These are phyloP conservation scores for Hymenoscyphus albidus DNA, from an alignment of 2,329 filamentous ascomycete genomes.

Conservation along the genomic window DNA sequence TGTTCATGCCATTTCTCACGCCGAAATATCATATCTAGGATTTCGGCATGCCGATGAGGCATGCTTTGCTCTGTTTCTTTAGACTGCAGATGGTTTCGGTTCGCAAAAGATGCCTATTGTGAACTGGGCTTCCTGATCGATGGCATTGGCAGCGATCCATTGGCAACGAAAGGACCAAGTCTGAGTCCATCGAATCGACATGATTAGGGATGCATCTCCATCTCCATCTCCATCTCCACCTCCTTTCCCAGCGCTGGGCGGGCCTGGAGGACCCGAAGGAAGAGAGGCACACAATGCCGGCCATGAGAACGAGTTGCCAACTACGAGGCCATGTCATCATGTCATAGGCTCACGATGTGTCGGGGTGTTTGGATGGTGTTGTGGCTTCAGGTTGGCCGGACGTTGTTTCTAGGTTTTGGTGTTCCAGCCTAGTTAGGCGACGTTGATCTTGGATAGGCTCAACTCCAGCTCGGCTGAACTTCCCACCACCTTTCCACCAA, in stretches of 20 bases:
- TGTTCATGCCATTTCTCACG: background rate
- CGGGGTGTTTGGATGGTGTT: background rate
- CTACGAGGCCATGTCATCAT: too few species aligned
- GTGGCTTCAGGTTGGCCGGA: background rate
- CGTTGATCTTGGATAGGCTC: background rate
- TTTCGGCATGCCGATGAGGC: background rate
- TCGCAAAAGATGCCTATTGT: background rate
- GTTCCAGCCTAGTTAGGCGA: background rate
- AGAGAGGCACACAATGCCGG: background rate
- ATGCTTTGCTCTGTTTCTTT: background rate
- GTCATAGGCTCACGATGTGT: background rate
- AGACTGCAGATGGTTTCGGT: background rate
- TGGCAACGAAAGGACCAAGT: too few species aligned
- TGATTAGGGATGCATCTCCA: background rate
- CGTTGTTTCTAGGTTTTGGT: conserved; percentile 2
- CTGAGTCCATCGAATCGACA: background rate
- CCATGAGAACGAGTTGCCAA: too few species aligned
- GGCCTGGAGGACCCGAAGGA: background rate
- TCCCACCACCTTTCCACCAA: background rate
- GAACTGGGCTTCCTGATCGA: too few species aligned
- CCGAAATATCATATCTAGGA: background rate
- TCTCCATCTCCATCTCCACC: too few species aligned
- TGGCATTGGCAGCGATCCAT: too few species aligned
- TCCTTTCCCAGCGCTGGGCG: too few species aligned
- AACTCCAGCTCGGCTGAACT: background rate